Evolutionary conservation across 2,329 filamentous ascomycete species (phyloP).

Genomic region (Alternaria sp.): DNA sequence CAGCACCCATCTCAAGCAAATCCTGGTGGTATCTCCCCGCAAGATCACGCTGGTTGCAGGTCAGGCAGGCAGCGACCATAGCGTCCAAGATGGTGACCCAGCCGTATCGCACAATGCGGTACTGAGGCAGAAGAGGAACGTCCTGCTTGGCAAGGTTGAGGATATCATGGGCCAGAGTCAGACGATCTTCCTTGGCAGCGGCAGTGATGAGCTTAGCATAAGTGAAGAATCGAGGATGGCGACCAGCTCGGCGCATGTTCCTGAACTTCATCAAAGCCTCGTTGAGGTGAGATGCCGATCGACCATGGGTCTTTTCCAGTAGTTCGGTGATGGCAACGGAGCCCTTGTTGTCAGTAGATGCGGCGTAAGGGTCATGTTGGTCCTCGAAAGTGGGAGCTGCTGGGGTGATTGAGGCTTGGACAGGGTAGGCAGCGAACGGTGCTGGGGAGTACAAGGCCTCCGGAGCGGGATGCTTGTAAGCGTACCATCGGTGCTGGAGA

Average conservation of each 20-base stretch:
- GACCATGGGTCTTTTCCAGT: constrained; percentile 80
- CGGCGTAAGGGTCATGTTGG: constrained; percentile 87
- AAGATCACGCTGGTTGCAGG: constrained; percentile 77
- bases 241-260: constrained; percentile 90
- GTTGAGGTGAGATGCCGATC: constrained; percentile 75
- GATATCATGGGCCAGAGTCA: constrained; percentile 84
- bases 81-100: constrained; percentile 97
- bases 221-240: constrained; percentile 93
- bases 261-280: constrained; percentile 85
- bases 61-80: constrained; percentile 93
- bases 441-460: constrained; percentile 58
- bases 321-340: constrained; percentile 90
- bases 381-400: constrained; percentile 75
- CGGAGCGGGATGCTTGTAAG: constrained; percentile 60
- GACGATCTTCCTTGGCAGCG: constrained; percentile 83
- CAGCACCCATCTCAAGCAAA: constrained; percentile 85
- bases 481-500: constrained; percentile 65
- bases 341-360: constrained; percentile 90
- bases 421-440: constrained; percentile 60
- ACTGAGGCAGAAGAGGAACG: constrained; percentile 83
- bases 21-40: constrained; percentile 92
- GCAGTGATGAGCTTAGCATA: constrained; percentile 95
- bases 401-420: constrained; percentile 59
- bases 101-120: constrained; percentile 87
- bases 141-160: constrained; percentile 88